Conservation (phyloP, 2,329 filamentous ascomycete genomes). For the Arthroderma sp. region DNA sequence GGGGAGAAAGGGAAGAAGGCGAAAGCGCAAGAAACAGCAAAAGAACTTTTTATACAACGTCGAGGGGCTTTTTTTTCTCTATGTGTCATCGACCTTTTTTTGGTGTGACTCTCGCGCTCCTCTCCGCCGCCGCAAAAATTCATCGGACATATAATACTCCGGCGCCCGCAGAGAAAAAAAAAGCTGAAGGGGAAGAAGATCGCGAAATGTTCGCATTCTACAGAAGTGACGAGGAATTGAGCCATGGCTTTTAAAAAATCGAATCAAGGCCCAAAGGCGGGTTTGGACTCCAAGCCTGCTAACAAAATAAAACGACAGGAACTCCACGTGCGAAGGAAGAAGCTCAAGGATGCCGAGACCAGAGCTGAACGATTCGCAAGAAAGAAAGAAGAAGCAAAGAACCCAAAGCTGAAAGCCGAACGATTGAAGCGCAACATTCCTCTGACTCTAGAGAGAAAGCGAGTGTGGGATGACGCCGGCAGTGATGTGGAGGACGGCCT, state of each 20-base stretch:
- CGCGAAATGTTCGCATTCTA: background rate
- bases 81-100: no score
- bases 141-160: constrained; percentile 1
- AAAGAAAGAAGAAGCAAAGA: constrained; percentile 72
- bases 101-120: no score
- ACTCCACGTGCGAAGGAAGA: constrained; percentile 69
- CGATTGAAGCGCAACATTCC: constrained; percentile 69
- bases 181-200: background rate
- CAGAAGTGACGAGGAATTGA: background rate
- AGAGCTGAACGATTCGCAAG: constrained; percentile 64
- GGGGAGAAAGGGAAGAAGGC: background rate
- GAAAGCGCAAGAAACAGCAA: constrained; percentile 1
- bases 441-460: constrained; percentile 69
- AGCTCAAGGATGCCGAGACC: constrained; percentile 56
- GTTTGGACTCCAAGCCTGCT: constrained; percentile 42
- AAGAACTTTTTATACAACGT: background rate
- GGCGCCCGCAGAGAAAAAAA: background rate
- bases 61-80: no score
- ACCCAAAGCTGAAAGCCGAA: constrained; percentile 60
- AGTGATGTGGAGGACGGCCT: constrained; percentile 34
- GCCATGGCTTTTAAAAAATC: constrained; percentile 39
- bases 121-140: background rate
- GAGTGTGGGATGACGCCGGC: constrained; percentile 73
- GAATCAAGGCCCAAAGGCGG: constrained; percentile 32
- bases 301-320: constrained; percentile 73